Evolutionary conservation across 306 rosid genomes (phyloP).

Genomic region (Casuarina equisetifolia): DNA sequence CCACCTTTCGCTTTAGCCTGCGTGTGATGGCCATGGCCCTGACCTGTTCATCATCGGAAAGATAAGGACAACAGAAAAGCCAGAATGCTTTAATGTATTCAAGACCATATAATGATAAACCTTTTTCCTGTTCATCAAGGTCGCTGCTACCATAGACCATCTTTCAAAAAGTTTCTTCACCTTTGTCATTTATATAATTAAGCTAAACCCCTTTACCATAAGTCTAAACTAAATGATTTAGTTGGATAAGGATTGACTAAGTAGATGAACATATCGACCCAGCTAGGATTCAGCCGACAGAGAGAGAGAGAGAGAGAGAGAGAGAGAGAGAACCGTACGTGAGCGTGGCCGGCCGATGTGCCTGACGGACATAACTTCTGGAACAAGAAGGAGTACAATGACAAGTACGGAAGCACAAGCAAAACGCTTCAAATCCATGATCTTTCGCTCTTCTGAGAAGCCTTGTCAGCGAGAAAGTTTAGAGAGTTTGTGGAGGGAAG

Average conservation of each 20-base stretch:
- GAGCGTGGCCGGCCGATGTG: conserved; percentile 41
- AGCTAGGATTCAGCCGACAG: too few relatives aligned
- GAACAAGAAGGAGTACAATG: conserved; percentile 36
- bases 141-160: too few relatives aligned
- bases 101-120: too few relatives aligned
- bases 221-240: too few relatives aligned
- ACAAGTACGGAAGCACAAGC: conserved; percentile 23
- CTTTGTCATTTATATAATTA: too few relatives aligned
- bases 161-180: too few relatives aligned
- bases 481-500: background rate
- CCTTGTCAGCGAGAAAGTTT: background rate
- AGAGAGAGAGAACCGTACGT: conserved; percentile 31
- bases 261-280: too few relatives aligned
- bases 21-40: background rate
- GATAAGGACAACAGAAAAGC: background rate
- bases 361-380: conserved; percentile 47
- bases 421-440: conserved; percentile 33
- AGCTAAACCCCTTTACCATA: too few relatives aligned
- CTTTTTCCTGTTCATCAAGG: too few relatives aligned
- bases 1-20: conserved; percentile 4
- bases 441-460: background rate
- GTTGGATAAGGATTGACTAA: too few relatives aligned
- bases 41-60: background rate
- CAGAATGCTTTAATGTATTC: too few relatives aligned
- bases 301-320: background rate